phyloP scores from a whole-genome alignment of 768 basidiomycete species.

The Agrocybe pediades region DNA sequence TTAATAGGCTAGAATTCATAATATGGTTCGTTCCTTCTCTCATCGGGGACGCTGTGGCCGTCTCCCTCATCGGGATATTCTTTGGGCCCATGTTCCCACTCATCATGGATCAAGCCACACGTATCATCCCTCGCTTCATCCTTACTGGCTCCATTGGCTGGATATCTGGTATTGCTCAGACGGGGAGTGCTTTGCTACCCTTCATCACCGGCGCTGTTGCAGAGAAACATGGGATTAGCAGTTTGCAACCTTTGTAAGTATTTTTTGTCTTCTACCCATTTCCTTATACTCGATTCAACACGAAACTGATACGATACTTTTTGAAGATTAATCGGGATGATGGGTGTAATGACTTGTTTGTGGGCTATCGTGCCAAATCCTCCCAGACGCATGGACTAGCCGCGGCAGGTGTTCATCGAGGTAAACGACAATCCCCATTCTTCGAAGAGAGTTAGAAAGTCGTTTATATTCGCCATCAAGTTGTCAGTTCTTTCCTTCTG shows the following conservation, averaged over 20 bases:
- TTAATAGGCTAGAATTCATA: conserved; percentile 52
- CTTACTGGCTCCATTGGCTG: conserved; percentile 64
- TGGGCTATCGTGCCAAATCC: conserved; percentile 58
- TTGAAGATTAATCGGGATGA: conserved; percentile 58
- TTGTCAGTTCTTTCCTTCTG: too few species aligned
- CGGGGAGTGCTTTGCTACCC: conserved; percentile 68
- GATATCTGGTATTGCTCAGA: conserved; percentile 65
- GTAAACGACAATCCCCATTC: too few species aligned
- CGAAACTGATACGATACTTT: neutral
- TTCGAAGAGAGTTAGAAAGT: too few species aligned
- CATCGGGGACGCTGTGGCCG: conserved; percentile 57
- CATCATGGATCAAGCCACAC: conserved; percentile 65
- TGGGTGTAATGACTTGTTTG: conserved; percentile 51
- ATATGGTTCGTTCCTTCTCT: conserved; percentile 69
- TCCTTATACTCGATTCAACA: neutral
- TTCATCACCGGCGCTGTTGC: conserved; percentile 74
- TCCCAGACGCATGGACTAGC: too few species aligned
- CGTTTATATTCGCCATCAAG: too few species aligned
- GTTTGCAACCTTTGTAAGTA: conserved; percentile 60
- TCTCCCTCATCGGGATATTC: conserved; percentile 60
- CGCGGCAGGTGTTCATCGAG: too few species aligned
- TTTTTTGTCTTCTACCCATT: neutral
- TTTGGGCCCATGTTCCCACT: conserved; percentile 70
- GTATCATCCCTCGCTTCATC: conserved; percentile 68
- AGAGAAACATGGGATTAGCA: conserved; percentile 55